Conservation (phyloP, 495 filamentous ascomycete genomes). For the Hypoxylon crocopeplum region DNA sequence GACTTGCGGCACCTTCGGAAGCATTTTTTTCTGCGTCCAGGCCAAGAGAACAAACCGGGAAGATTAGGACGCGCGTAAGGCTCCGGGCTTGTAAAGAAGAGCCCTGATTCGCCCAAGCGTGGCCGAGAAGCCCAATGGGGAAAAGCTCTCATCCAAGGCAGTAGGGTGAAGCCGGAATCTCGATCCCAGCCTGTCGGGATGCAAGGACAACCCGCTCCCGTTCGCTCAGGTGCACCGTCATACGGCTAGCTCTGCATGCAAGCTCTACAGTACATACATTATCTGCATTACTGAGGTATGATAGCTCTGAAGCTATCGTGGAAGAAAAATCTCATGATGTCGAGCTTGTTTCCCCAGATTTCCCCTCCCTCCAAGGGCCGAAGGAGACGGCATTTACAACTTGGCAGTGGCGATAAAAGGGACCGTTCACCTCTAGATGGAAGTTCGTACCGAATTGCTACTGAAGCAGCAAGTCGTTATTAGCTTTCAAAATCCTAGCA, state of each 20-base stretch:
- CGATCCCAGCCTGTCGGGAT: slow-evolving; percentile 36
- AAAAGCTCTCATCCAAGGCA: slow-evolving; percentile 7
- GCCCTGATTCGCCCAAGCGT: slow-evolving; percentile 15
- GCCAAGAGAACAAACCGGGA: slow-evolving; percentile 30
- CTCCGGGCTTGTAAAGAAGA: slow-evolving; percentile 1
- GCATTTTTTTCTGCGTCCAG: slow-evolving; percentile 12
- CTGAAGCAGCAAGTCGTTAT: too few relatives aligned
- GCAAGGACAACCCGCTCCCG: neutral
- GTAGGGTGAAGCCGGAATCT: slow-evolving; percentile 37
- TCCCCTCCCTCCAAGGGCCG: neutral
- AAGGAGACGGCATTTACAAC: slow-evolving; percentile 25
- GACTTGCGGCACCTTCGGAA: slow-evolving; percentile 25
- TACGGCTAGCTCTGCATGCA: too few relatives aligned
- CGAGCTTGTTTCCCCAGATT: slow-evolving; percentile 26
- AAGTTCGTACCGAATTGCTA: too few relatives aligned
- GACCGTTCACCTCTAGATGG: neutral
- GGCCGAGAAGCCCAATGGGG: slow-evolving; percentile 27
- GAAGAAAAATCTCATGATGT: slow-evolving; percentile 19
- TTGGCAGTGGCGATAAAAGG: slow-evolving; percentile 31
- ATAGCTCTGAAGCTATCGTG: slow-evolving; percentile 22
- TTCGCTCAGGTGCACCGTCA: too few relatives aligned
- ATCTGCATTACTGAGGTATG: neutral
- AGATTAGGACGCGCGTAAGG: slow-evolving; percentile 25
- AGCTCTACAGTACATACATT: too few relatives aligned
- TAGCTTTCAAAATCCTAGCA: slow-evolving; percentile 2